These are phyloP conservation scores for Tuber borchii DNA, from an alignment of 495 filamentous ascomycete species.

Conservation along the genomic window DNA sequence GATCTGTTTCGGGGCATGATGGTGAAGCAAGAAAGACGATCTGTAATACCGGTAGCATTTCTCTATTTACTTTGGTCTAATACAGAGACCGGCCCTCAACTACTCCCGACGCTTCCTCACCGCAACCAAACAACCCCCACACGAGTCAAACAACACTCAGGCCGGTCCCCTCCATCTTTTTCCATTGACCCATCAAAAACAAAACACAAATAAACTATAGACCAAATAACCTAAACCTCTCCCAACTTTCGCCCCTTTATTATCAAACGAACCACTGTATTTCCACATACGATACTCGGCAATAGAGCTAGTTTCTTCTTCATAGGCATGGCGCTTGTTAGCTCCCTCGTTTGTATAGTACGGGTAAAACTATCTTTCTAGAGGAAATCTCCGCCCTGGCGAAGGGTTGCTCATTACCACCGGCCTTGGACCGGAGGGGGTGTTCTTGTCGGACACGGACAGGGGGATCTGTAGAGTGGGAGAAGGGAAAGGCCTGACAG, in stretches of 20 bases:
- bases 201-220: not conserved
- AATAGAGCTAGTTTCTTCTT: not conserved
- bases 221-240: not conserved
- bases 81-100: not conserved
- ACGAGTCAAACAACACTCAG: not conserved
- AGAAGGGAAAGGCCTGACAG: not conserved
- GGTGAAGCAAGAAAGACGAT: not conserved
- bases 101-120: not conserved
- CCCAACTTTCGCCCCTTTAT: not conserved
- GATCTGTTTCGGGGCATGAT: not conserved
- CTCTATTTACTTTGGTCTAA: not conserved
- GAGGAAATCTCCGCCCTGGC: not conserved
- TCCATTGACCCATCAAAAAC: not conserved
- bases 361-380: not conserved
- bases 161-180: not conserved
- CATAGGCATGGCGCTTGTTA: not conserved
- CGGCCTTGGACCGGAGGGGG: not conserved
- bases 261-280: not conserved
- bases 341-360: not conserved
- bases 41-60: not conserved
- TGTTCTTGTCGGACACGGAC: not conserved
- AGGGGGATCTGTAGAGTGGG: not conserved
- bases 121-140: not conserved
- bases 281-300: not conserved
- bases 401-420: not conserved